These are phyloP conservation scores for Helichrysum umbraculigerum DNA, from an alignment of 129 eudicot genomes.

Conservation along the genomic window DNA sequence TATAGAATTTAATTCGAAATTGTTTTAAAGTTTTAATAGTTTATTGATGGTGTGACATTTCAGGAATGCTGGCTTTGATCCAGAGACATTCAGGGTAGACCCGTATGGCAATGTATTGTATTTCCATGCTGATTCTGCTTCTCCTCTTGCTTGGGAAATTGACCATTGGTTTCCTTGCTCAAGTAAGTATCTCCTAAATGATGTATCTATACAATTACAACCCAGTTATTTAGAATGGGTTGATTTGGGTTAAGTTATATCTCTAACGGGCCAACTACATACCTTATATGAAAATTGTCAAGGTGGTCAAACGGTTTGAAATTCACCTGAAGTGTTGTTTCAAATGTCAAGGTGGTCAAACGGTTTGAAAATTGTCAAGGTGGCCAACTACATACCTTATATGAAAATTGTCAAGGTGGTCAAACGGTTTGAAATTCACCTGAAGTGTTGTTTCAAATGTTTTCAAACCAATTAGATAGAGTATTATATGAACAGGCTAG, in stretches of 20 bases:
- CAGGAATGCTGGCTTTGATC: conserved; percentile 98
- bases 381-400: neutral
- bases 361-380: neutral
- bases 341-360: neutral
- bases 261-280: neutral
- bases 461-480: neutral
- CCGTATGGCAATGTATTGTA: conserved; percentile 94
- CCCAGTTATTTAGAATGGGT: neutral
- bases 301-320: neutral
- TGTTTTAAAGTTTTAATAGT: neutral
- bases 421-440: neutral
- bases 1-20: neutral
- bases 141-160: conserved; percentile 95
- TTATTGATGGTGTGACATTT: conserved; percentile 13
- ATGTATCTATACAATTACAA: neutral
- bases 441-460: neutral
- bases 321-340: neutral
- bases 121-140: conserved; percentile 86
- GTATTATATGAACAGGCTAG: neutral
- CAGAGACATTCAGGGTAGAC: conserved; percentile 89
- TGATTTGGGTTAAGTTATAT: neutral
- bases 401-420: conserved; percentile 7
- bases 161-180: conserved; percentile 99
- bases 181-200: conserved; percentile 47
- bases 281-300: conserved; percentile 2